Evolutionary conservation across 1,139 yeast species (phyloP).

Genomic region (Candida albicans): DNA sequence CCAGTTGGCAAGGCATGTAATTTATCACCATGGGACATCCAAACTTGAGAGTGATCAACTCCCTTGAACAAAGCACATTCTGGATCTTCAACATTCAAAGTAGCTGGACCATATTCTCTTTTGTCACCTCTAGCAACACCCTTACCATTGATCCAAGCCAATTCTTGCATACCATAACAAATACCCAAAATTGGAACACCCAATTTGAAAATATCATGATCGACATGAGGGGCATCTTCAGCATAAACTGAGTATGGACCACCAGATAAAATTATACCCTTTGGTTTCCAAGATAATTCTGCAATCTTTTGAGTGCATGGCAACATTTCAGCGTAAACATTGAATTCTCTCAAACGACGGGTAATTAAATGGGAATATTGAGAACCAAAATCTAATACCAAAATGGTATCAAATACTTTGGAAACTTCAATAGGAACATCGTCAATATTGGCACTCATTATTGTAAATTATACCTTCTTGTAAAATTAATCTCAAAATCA

Average conservation of each 20-base stretch:
- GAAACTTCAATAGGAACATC: slow-evolving; percentile 64
- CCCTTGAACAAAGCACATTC: slow-evolving; percentile 76
- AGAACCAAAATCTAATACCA: slow-evolving; percentile 97
- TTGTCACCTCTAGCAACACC: slow-evolving; percentile 96
- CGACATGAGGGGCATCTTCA: slow-evolving; percentile 95
- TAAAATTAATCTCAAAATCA: neutral
- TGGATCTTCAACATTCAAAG: slow-evolving; percentile 70
- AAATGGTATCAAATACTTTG: slow-evolving; percentile 88
- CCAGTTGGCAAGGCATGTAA: slow-evolving; percentile 87
- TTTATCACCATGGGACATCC: slow-evolving; percentile 99
- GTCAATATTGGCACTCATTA: slow-evolving; percentile 10
- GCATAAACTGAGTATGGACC: slow-evolving; percentile 98
- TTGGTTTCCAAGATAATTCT: slow-evolving; percentile 92
- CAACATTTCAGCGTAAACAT: slow-evolving; percentile 97
- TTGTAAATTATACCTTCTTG: neutral
- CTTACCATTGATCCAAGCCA: slow-evolving; percentile 97
- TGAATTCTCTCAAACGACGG: slow-evolving; percentile 96
- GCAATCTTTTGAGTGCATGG: slow-evolving; percentile 97
- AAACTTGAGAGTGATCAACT: slow-evolving; percentile 89
- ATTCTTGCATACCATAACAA: slow-evolving; percentile 99
- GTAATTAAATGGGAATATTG: slow-evolving; percentile 97
- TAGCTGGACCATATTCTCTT: slow-evolving; percentile 98
- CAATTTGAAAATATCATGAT: slow-evolving; percentile 86
- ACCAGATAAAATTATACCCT: slow-evolving; percentile 94
- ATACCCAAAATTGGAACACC: slow-evolving; percentile 95